phyloP scores from a whole-genome alignment of 2,329 filamentous ascomycete genomes.

The Lasiodiplodia sp. region DNA sequence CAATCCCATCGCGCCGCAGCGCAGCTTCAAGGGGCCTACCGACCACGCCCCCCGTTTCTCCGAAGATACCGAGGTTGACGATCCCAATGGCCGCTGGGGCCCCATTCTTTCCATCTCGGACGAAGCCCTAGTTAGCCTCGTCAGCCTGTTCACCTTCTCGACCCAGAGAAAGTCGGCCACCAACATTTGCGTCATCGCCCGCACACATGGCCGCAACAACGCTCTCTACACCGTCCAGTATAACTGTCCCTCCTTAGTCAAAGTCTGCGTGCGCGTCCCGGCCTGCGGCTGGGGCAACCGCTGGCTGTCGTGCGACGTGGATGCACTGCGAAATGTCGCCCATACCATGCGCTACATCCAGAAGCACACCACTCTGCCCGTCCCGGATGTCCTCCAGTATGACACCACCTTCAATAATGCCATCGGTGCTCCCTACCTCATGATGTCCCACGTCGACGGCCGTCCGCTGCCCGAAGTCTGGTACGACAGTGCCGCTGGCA shows the following conservation, averaged over 20 bases:
- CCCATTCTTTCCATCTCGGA: conserved; percentile 1
- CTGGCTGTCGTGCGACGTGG: conserved; percentile 4
- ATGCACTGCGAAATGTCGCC: neutral
- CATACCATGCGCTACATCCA: conserved; percentile 32
- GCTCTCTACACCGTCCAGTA: conserved; percentile 7
- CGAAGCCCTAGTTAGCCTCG: neutral
- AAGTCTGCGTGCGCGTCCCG: conserved; percentile 14
- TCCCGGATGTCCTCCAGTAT: conserved; percentile 34
- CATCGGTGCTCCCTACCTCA: conserved; percentile 35
- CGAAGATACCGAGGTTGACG: neutral
- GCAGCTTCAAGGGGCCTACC: neutral
- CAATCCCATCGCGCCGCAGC: neutral
- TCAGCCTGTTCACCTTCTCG: conserved; percentile 12
- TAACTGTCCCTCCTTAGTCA: neutral
- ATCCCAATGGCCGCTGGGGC: neutral
- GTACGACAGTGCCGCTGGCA: conserved; percentile 26
- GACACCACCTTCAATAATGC: conserved; percentile 32
- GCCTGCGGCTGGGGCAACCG: conserved; percentile 3
- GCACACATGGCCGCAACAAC: conserved; percentile 1
- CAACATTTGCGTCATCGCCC: neutral
- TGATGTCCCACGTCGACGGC: conserved; percentile 35
- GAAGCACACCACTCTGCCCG: conserved; percentile 30
- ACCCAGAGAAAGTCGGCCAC: neutral
- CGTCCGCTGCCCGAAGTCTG: conserved; percentile 32
- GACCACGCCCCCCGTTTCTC: neutral